phyloP scores from a whole-genome alignment of 2,329 filamentous ascomycete genomes.

The Colletotrichum destructivum region DNA sequence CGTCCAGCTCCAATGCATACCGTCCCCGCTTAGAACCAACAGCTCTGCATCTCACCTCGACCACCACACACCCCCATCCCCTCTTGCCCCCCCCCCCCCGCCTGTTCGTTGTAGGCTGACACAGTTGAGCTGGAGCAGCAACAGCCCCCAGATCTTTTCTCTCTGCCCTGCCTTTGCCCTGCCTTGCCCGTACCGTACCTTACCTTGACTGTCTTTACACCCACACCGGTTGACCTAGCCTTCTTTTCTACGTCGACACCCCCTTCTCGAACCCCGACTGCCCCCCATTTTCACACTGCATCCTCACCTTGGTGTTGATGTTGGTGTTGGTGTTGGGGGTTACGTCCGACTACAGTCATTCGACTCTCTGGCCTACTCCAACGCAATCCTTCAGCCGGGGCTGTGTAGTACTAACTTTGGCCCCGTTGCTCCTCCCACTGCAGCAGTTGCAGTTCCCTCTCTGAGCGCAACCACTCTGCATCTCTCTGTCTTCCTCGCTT shows the following conservation, averaged over 20 bases:
- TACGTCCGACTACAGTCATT: conserved; percentile 52
- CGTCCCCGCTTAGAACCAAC: conserved; percentile 50
- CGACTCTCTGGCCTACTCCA: conserved; percentile 50
- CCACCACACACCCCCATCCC: too few species aligned
- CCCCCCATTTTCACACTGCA: conserved; percentile 42
- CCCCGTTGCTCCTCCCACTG: conserved; percentile 45
- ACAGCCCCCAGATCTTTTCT: conserved; percentile 25
- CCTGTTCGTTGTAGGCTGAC: conserved; percentile 54
- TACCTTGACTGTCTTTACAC: conserved; percentile 35
- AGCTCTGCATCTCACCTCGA: conserved; percentile 46
- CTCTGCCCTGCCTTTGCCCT: conserved; percentile 38
- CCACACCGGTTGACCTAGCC: conserved; percentile 35
- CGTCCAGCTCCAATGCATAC: conserved; percentile 55
- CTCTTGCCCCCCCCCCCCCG: conserved; percentile 41
- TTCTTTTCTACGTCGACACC: conserved; percentile 42
- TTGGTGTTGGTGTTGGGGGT: conserved; percentile 45
- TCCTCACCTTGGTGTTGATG: conserved; percentile 46
- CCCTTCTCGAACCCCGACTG: conserved; percentile 39
- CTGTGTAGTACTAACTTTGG: conserved; percentile 65
- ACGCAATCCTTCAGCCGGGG: conserved; percentile 55
- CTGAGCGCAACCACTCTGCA: conserved; percentile 33
- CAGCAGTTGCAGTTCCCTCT: conserved; percentile 23
- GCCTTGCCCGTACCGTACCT: conserved; percentile 7
- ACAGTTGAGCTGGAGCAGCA: conserved; percentile 33
- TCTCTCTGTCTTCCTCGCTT: conserved; percentile 46